Conservation (phyloP, 257 asterid genomes). For the Eustoma russellianum region DNA sequence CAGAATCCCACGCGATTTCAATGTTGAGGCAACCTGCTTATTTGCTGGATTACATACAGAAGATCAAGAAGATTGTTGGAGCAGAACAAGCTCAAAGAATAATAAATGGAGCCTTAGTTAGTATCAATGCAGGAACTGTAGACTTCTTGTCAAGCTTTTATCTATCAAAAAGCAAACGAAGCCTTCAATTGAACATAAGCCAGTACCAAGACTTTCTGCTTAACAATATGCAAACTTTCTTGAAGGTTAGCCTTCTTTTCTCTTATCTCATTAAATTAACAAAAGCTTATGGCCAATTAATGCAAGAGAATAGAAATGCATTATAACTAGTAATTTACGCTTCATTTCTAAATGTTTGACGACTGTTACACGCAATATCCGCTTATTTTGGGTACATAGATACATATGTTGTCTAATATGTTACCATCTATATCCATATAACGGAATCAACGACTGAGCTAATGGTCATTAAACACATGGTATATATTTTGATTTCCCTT, state of each 20-base stretch:
- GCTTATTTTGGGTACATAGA: too few relatives aligned
- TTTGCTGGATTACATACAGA: slow-evolving; percentile 31
- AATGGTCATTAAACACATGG: too few relatives aligned
- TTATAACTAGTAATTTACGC: too few relatives aligned
- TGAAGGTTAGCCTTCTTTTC: slow-evolving; percentile 29
- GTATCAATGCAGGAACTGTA: slow-evolving; percentile 59
- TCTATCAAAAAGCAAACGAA: slow-evolving; percentile 34
- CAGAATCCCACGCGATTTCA: slow-evolving; percentile 34
- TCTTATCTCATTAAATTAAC: background rate
- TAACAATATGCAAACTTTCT: slow-evolving; percentile 29
- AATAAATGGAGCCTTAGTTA: slow-evolving; percentile 32
- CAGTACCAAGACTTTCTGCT: slow-evolving; percentile 47
- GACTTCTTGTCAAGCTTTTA: slow-evolving; percentile 50
- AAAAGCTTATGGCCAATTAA: too few relatives aligned
- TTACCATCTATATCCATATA: too few relatives aligned
- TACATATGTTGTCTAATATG: too few relatives aligned
- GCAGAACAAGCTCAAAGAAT: slow-evolving; percentile 24
- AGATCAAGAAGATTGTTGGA: slow-evolving; percentile 36
- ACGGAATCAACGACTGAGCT: too few relatives aligned
- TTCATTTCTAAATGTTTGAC: too few relatives aligned
- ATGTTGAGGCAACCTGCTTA: slow-evolving; percentile 34
- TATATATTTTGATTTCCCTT: too few relatives aligned
- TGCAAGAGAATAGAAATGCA: too few relatives aligned
- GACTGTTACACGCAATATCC: too few relatives aligned
- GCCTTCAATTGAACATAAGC: slow-evolving; percentile 23